Conservation (phyloP, 106 monocot genomes). For the Posidonia australis region DNA sequence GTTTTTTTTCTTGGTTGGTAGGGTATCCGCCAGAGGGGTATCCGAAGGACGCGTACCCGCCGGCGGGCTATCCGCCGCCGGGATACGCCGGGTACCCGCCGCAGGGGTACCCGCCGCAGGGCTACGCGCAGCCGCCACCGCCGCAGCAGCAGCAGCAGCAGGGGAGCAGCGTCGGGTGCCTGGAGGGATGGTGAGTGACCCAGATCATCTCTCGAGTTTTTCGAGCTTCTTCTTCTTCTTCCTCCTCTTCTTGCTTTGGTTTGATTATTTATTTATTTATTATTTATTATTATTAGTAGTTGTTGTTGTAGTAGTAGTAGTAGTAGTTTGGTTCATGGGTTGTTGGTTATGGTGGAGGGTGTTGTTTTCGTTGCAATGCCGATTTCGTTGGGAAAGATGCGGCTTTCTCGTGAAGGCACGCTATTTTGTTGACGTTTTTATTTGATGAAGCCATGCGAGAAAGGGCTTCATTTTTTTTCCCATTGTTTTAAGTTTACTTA, state of each 20-base stretch:
- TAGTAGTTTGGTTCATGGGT: too few relatives aligned
- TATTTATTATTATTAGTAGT: background rate
- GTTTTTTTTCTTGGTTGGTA: background rate
- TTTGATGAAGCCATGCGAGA: too few relatives aligned
- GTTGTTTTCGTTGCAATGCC: too few relatives aligned
- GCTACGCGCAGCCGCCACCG: constrained; percentile 6
- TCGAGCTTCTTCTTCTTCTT: background rate
- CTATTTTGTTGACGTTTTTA: too few relatives aligned
- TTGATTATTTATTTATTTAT: background rate
- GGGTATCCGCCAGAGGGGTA: constrained; percentile 22
- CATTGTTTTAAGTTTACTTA: too few relatives aligned
- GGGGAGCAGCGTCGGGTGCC: background rate
- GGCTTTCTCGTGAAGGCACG: too few relatives aligned
- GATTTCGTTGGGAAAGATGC: too few relatives aligned
- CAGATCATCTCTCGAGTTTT: too few relatives aligned
- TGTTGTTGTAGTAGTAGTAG: background rate
- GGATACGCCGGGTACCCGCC: constrained; percentile 3
- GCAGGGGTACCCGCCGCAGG: constrained; percentile 11
- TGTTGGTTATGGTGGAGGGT: too few relatives aligned
- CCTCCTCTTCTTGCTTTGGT: background rate
- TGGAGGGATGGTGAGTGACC: constrained; percentile 16
- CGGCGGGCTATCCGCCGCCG: constrained; percentile 13
- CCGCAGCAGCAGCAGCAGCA: constrained; percentile 7
- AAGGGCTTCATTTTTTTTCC: too few relatives aligned
- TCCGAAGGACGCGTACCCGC: constrained; percentile 21